These are phyloP conservation scores for Aspergillaceae sp. DNA, from an alignment of 2,329 filamentous ascomycete genomes.

Conservation along the genomic window DNA sequence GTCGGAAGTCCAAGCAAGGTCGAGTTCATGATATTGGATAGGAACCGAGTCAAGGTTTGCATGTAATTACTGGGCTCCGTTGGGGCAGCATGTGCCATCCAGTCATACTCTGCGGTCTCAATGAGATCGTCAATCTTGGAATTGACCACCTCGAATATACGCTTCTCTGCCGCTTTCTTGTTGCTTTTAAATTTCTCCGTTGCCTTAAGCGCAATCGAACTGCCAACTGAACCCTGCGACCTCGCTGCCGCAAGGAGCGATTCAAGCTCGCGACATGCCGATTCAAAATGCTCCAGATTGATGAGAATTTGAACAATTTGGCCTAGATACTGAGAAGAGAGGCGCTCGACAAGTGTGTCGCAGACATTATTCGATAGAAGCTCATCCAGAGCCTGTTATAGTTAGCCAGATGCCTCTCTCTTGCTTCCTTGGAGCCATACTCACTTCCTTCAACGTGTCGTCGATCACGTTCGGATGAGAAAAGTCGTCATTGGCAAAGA, in stretches of 20 bases:
- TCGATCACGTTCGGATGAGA: conserved; percentile 85
- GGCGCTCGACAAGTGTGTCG: conserved; percentile 74
- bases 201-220: conserved; percentile 68
- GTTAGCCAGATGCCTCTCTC: conserved; percentile 5
- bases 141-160: conserved; percentile 97
- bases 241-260: conserved; percentile 74
- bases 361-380: conserved; percentile 91
- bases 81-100: conserved; percentile 56
- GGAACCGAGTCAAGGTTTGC: conserved; percentile 83
- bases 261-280: conserved; percentile 82
- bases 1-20: conserved; percentile 87
- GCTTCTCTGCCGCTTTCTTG: conserved; percentile 93
- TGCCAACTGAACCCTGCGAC: conserved; percentile 68
- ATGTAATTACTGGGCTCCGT: conserved; percentile 84
- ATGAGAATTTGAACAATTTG: conserved; percentile 98
- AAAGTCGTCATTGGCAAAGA: conserved; percentile 94
- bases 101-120: conserved; percentile 95
- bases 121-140: conserved; percentile 97
- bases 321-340: conserved; percentile 87
- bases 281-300: conserved; percentile 94
- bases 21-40: conserved; percentile 93
- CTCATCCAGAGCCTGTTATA: conserved; percentile 70
- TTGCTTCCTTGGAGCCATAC: not conserved
- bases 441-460: conserved; percentile 70
- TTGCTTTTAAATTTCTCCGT: conserved; percentile 80